Base-by-base conservation (phyloP, 495 filamentous ascomycete genomes). In the Haplographium delicatum region DNA sequence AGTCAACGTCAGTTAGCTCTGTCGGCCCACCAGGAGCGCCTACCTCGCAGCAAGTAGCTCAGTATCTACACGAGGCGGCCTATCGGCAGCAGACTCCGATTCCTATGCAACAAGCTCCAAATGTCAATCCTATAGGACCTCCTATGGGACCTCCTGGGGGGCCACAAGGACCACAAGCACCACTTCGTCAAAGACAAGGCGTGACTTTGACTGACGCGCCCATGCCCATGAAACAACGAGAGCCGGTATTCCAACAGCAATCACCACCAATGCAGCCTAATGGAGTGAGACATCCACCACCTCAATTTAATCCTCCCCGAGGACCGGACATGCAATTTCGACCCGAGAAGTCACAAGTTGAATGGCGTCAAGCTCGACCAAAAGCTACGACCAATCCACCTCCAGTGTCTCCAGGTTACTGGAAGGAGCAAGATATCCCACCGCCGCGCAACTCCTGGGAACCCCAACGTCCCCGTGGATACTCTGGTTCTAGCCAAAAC, bases 281-380 rank as follows among this genome's bases (percentile, higher is more conserved):
- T 23, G 19, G 3, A 10, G n/a, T 24, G 13, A 16, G 11, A 22
- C 45, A 13, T 37, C 45, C 13, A 39, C 42, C 42, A 3, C 40
- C 37, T 19, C 13, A 23, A 20, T 44, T 43, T 42, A 19, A 19
- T 10, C 38, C 39, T 27, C 41, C 45, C 5, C 22, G 40, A 20
- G 37, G 5, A 2, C 24, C 18, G 22, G 41, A 45, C 3, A 47
- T 40, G 13, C n/a, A 28, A 10, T 43, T 47, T n/a, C 25, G 33
- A 27, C 42, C 20, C 18, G 28, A 42, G 28, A 19, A 24, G 37
- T 59, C 57, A 4, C 53, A 56, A 37, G 57, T 57, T 37, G 34
- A 52, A 13, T 60, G 57, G 57, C 35, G 49, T 11, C 52, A 51
- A 22, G 53, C 50, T 47, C 40, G 57, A 18, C 43, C 57, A 26